Conservation (phyloP, 2,329 filamentous ascomycete genomes). For the Exserohilum turcica region DNA sequence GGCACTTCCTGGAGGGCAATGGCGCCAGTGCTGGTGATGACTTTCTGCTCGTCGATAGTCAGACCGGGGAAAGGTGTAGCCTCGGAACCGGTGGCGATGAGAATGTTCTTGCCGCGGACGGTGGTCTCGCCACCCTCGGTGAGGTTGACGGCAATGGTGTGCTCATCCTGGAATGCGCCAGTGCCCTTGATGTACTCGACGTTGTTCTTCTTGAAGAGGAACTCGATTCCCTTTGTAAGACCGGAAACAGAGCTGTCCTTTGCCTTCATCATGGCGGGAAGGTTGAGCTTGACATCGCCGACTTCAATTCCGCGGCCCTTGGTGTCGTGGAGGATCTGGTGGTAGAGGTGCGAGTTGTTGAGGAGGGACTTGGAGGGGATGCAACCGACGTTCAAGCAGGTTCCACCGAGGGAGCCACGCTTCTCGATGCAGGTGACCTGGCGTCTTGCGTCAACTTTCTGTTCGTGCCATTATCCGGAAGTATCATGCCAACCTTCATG, state of each 20-base stretch:
- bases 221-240: slow-evolving; percentile 96
- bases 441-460: slow-evolving; percentile 11
- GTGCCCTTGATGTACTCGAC: slow-evolving; percentile 97
- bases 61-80: slow-evolving; percentile 95
- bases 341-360: slow-evolving; percentile 99
- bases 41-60: slow-evolving; percentile 95
- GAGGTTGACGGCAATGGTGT: slow-evolving; percentile 89
- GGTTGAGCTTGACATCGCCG: slow-evolving; percentile 94
- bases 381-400: slow-evolving; percentile 98
- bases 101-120: slow-evolving; percentile 91
- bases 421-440: slow-evolving; percentile 98
- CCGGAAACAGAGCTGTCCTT: slow-evolving; percentile 90
- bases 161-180: slow-evolving; percentile 82
- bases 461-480: neutral
- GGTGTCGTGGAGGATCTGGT: slow-evolving; percentile 94
- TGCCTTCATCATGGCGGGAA: slow-evolving; percentile 95
- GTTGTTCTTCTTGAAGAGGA: slow-evolving; percentile 98
- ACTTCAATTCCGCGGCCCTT: slow-evolving; percentile 98
- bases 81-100: slow-evolving; percentile 96
- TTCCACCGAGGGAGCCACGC: slow-evolving; percentile 91
- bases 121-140: slow-evolving; percentile 89
- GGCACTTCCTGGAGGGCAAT: slow-evolving; percentile 88
- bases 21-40: slow-evolving; percentile 94
- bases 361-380: slow-evolving; percentile 99
- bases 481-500: slow-evolving; percentile 71